Evolutionary conservation across 306 rosid genomes (phyloP), one percentile per base, ranked within the genome.

Genomic region (Canavalia gladiata): DNA sequence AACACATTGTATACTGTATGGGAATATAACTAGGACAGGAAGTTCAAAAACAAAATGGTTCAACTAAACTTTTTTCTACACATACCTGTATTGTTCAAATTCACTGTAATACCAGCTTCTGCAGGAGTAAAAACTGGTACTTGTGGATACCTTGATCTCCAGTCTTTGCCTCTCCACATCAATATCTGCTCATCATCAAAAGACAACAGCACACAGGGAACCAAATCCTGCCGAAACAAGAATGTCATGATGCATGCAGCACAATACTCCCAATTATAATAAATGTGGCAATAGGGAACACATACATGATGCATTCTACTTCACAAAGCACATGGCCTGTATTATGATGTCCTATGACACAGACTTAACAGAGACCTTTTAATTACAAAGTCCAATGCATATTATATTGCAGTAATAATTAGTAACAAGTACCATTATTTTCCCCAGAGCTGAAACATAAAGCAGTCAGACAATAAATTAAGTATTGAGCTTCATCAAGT

Each of bases 151-250:
- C 33, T 87, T 65, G 97, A 74, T 82, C 85, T 90, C 97, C 98
- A 90, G 73, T 88, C 86, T 72, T 83, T 81, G 74, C 99, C 97
- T 85, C 97, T 88, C 97, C 97, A 90, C 90, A 93, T 89, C 89
- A 93, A 34, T 85, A 95, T 82, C 74, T 93, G 90, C 86, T 90
- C 98, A 85, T 90, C 86, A 18, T 95, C 98, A 81, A 95, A 95
- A 60, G 99, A 95, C 65, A 93, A 81, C 49, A 95, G 84, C 75
- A 93, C 98, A 81, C 96, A 95, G 80, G 98, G 99, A 86, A 95
- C 98, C 96, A 93, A 86, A 78, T 93, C 99, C 98, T 95, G 91
- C 79, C 47, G 81, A 77, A 47, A 58, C 79, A 63, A 79, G 63
- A 65, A 12, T 62, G 76, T 83, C 72, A 82, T 76, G 18, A 75